Evolutionary conservation across 257 asterid genomes (phyloP).

Genomic region (Ballota nigra): DNA sequence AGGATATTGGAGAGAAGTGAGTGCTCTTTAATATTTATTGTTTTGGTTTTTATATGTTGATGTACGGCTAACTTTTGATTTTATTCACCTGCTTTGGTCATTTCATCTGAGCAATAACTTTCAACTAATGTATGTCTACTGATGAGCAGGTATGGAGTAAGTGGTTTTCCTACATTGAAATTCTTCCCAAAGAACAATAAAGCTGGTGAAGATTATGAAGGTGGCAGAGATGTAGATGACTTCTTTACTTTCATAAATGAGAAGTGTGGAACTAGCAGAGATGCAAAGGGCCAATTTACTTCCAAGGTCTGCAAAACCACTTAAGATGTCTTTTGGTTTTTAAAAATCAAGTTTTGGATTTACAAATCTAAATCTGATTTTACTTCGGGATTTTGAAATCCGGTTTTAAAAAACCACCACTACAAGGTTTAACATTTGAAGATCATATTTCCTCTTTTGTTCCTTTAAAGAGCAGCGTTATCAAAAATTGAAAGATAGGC

Average conservation of each 20-base stretch:
- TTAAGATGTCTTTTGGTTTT: neutral
- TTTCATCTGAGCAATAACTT: neutral
- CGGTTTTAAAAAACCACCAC: too few species aligned
- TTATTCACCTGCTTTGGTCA: neutral
- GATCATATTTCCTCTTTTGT: too few species aligned
- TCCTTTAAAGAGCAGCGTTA: too few species aligned
- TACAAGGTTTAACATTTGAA: too few species aligned
- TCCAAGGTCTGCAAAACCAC: conserved; percentile 58
- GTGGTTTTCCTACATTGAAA: conserved; percentile 45
- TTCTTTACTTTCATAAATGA: conserved; percentile 84
- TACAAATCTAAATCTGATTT: too few species aligned
- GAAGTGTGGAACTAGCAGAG: conserved; percentile 88
- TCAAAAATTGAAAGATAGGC: too few species aligned
- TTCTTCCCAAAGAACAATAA: conserved; percentile 96
- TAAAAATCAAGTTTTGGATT: too few species aligned
- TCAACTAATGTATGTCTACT: conserved; percentile 8
- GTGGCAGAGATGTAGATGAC: conserved; percentile 41
- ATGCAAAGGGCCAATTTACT: conserved; percentile 71
- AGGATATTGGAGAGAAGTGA: too few species aligned
- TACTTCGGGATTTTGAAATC: too few species aligned
- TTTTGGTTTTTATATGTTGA: too few species aligned
- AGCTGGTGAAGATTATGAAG: conserved; percentile 95
- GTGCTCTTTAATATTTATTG: too few species aligned
- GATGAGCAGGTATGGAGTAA: too few species aligned
- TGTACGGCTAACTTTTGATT: neutral